A percentile compares a stretch with the other conserved stretches of the same genome.
These are phyloP conservation scores for Neopestalotiopsis rosae DNA, from an alignment of 2,329 filamentous ascomycete species.

Conservation along the genomic window DNA sequence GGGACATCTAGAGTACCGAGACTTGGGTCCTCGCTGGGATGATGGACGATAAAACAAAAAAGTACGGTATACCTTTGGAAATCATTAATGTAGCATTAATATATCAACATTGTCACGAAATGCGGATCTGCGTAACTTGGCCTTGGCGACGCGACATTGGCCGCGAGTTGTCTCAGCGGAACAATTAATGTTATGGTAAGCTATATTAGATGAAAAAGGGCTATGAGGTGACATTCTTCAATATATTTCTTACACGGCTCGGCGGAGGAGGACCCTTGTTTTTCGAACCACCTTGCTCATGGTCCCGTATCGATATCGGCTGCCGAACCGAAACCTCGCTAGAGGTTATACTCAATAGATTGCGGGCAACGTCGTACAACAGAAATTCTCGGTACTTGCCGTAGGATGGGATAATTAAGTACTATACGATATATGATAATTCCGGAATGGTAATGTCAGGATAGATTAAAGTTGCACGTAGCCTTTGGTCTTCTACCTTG, in stretches of 20 bases:
- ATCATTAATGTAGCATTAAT: not conserved
- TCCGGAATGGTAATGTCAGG: not conserved
- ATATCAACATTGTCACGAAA: not conserved
- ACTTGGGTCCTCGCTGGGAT: not conserved
- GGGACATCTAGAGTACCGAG: not conserved
- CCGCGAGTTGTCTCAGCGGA: not conserved
- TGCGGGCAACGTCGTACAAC: not conserved
- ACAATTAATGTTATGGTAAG: not conserved
- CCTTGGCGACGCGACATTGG: constrained; percentile 9
- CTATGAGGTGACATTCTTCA: constrained; percentile 5
- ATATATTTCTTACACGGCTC: constrained; percentile 8
- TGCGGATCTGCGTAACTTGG: not conserved
- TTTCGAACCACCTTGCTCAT: not conserved
- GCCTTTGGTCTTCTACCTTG: not conserved
- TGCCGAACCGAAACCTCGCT: not conserved
- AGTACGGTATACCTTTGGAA: not conserved
- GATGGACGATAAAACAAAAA: not conserved
- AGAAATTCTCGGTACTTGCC: constrained; percentile 2
- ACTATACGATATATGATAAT: not conserved
- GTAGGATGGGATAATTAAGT: not conserved
- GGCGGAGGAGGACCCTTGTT: not conserved
- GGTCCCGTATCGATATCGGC: constrained; percentile 9
- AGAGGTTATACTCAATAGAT: not conserved
- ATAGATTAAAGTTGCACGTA: not conserved
- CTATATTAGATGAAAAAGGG: not conserved